Conservation (phyloP, 495 filamentous ascomycete species). For the Amphirosellinia nigrospora region DNA sequence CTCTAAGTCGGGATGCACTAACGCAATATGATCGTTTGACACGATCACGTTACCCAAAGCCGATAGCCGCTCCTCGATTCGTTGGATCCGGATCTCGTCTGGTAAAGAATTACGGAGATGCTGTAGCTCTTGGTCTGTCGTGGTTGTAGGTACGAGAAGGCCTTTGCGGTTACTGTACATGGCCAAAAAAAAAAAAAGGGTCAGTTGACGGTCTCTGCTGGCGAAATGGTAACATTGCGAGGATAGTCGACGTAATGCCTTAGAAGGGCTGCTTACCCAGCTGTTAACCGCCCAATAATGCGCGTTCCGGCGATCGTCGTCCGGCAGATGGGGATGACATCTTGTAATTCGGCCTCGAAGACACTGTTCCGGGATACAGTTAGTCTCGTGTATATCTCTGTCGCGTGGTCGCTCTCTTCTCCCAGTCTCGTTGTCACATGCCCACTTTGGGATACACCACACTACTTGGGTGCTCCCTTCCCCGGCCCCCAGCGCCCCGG, state of each 20-base stretch:
- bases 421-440: neutral
- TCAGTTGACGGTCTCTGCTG: constrained; percentile 26
- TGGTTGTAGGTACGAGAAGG: constrained; percentile 92
- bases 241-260: neutral
- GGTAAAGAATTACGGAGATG: constrained; percentile 94
- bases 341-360: constrained; percentile 96
- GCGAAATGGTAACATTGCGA: constrained; percentile 13
- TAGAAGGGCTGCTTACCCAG: constrained; percentile 68
- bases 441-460: neutral
- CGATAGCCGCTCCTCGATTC: constrained; percentile 95
- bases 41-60: constrained; percentile 97
- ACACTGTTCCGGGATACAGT: constrained; percentile 52
- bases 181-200: neutral
- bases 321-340: constrained; percentile 96
- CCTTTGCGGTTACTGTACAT: constrained; percentile 86
- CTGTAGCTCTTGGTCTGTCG: constrained; percentile 97
- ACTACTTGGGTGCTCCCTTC: neutral
- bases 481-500: neutral
- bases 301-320: constrained; percentile 96
- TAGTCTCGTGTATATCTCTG: neutral
- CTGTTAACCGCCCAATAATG: constrained; percentile 93
- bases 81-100: constrained; percentile 84
- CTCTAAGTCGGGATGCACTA: constrained; percentile 96
- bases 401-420: neutral
- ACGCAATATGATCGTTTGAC: constrained; percentile 92